Conservation (phyloP, 768 basidiomycete genomes). For the Termitomyces sp. region DNA sequence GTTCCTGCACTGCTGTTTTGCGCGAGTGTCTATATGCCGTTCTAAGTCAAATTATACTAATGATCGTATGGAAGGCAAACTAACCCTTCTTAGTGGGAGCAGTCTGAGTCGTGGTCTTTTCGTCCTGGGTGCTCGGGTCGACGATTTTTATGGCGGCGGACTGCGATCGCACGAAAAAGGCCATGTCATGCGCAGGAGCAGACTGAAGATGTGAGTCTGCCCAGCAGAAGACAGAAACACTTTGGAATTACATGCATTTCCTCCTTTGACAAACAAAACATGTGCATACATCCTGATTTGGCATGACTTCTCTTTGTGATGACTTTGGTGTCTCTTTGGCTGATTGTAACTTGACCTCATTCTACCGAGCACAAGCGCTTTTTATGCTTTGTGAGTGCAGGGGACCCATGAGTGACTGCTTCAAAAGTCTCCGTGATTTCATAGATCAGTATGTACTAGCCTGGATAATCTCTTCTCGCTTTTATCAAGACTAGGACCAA, state of each 20-base stretch:
- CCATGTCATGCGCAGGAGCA: conserved; percentile 35
- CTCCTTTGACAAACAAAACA: too few relatives aligned
- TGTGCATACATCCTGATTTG: conserved; percentile 3
- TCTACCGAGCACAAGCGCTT: neutral
- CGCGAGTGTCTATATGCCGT: conserved; percentile 49
- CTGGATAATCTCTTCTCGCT: too few relatives aligned
- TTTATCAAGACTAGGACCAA: too few relatives aligned
- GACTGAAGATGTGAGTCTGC: conserved; percentile 14
- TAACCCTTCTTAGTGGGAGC: conserved; percentile 49
- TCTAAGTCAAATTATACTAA: conserved; percentile 1
- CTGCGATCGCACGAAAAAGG: conserved; percentile 63
- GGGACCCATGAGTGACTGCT: too few relatives aligned
- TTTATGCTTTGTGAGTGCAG: neutral
- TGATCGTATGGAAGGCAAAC: conserved; percentile 18
- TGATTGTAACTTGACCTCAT: too few relatives aligned
- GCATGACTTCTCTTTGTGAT: neutral
- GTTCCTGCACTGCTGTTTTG: conserved; percentile 75
- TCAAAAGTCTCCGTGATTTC: neutral
- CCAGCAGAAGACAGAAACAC: conserved; percentile 3
- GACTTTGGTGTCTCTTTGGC: too few relatives aligned
- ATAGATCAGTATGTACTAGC: too few relatives aligned
- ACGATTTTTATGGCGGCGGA: conserved; percentile 69
- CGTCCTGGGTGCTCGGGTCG: conserved; percentile 44
- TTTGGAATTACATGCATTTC: too few relatives aligned
- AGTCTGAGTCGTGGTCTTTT: conserved; percentile 24